These are phyloP conservation scores for Globisporangium heterothallicum DNA, from an alignment of 352 stramenopile genomes.

Conservation along the genomic window DNA sequence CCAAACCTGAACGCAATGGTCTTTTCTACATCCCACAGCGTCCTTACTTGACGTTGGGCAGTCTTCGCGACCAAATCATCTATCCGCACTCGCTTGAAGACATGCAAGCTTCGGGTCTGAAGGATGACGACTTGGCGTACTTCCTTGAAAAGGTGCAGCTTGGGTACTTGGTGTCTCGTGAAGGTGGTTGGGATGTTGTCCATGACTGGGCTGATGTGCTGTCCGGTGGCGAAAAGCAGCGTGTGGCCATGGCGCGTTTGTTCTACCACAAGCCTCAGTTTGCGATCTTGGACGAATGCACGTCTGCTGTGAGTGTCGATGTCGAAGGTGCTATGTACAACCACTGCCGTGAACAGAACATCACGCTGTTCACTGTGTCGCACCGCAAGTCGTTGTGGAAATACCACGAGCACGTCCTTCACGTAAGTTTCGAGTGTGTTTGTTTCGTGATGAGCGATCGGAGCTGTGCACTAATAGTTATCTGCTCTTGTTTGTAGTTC, in stretches of 20 bases:
- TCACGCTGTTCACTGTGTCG: constrained; percentile 90
- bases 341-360: constrained; percentile 78
- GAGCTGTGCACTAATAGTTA: neutral
- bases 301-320: constrained; percentile 78
- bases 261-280: constrained; percentile 91
- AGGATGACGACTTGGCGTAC: constrained; percentile 56
- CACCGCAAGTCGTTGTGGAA: constrained; percentile 88
- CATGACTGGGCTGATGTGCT: constrained; percentile 87
- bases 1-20: constrained; percentile 71
- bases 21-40: constrained; percentile 91
- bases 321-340: constrained; percentile 87
- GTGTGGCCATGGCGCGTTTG: constrained; percentile 83
- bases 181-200: constrained; percentile 74
- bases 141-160: constrained; percentile 83
- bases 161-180: constrained; percentile 62
- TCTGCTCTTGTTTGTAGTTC: constrained; percentile 39
- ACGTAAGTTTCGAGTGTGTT: constrained; percentile 32
- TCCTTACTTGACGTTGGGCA: constrained; percentile 84
- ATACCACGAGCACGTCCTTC: constrained; percentile 85
- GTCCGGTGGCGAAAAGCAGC: constrained; percentile 88
- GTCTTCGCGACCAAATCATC: constrained; percentile 86
- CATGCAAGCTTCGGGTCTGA: constrained; percentile 44
- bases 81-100: constrained; percentile 79
- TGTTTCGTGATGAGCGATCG: neutral
- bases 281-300: constrained; percentile 88